Percentiles rank a stretch among this genome's conserved stretches.
phyloP scores from a whole-genome alignment of 1,284 basidiomycete species.

The Puccinia horiana region DNA sequence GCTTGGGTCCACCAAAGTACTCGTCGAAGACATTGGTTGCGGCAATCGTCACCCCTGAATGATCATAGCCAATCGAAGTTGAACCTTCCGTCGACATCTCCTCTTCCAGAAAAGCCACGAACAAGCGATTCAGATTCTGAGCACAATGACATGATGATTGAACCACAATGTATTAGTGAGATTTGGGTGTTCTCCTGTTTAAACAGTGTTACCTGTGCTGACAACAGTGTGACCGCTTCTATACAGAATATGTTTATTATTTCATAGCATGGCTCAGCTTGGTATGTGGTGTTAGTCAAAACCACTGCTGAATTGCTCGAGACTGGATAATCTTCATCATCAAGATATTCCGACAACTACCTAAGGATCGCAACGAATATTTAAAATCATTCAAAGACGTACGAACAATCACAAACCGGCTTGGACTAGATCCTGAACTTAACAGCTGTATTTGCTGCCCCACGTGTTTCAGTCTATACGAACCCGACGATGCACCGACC shows the following conservation, averaged over 20 bases:
- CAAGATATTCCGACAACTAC: neutral
- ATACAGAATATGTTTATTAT: neutral
- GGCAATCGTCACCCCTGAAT: neutral
- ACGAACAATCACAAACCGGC: slow-evolving; percentile 1
- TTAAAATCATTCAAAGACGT: neutral
- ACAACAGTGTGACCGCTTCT: neutral
- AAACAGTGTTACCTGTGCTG: neutral
- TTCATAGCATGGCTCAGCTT: slow-evolving; percentile 4
- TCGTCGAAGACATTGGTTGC: neutral
- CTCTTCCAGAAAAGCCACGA: neutral
- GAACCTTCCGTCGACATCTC: neutral
- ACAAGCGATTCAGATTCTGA: neutral
- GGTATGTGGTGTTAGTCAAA: slow-evolving; percentile 10
- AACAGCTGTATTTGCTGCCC: slow-evolving; percentile 15
- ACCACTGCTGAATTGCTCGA: neutral
- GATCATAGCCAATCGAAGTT: neutral
- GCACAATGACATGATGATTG: neutral
- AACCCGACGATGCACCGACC: neutral
- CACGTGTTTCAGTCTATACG: slow-evolving; percentile 25
- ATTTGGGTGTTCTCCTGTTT: neutral
- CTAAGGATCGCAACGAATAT: neutral
- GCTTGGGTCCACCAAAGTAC: neutral
- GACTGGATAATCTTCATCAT: neutral
- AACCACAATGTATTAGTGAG: neutral
- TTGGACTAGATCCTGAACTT: neutral